Base-by-base conservation (phyloP, 1,284 basidiomycete genomes). In the Phylloporus gajari region DNA sequence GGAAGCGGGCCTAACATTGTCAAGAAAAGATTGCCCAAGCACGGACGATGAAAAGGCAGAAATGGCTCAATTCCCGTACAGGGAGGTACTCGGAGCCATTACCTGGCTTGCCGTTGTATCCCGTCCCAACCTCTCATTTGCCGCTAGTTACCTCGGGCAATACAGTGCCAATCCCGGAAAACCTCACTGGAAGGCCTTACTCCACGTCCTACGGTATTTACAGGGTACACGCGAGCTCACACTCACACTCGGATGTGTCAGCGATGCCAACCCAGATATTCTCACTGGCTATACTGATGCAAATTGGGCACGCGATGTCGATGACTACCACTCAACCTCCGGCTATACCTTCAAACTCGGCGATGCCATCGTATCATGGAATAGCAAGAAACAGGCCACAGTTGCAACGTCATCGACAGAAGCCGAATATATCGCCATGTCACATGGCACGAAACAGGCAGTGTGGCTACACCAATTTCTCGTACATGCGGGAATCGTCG, bases 351-450 rank as follows among this genome's bases (percentile, higher is more conserved):
- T 71, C 51, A 53, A 59, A 35, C 69, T 75, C 2, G 32, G 70
- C 0, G 38, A 68, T 15, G 27, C 51, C 0, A 17, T 17, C 3
- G 61, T 75, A 1, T 65, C 63, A 5, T 75, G 69, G 70, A 76
- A 69, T 35, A 70, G 70, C 53, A 75, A 75, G 12, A 75, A 73
- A 12, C 72, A 75, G 17, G 2, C 63, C 23, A 70, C 11, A 0
- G 46, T 74, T 0, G 15, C 56, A 0, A 27, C 30, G 0, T 73
- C 69, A 4, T 72, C 63, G 1, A 60, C 56, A 0, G 60, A 75
- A 53, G 70, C 70, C 1, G 40, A 76, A 7, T 76, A 76, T 21
- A 58, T 76, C 5, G 66, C 73, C 0, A 9, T 68, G 1, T 17
- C 30, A 13, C 69, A 74, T 2, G 5, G 62, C 2, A 27, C 72